Evolutionary conservation across 805 yeast species (phyloP).

Genomic region (Sugiyamaella smithiae): DNA sequence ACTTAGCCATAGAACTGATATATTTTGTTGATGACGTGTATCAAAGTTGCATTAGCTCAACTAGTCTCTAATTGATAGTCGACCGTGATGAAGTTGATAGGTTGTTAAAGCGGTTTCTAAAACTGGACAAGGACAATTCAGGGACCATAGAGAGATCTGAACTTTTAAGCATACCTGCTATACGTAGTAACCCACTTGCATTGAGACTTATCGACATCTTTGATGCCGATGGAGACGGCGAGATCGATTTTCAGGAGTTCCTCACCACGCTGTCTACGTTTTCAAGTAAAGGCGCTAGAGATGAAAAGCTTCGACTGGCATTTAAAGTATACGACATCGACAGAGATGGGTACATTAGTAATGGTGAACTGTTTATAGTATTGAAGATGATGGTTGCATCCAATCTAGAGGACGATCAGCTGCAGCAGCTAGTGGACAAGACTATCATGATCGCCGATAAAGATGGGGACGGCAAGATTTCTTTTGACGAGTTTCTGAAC

Average conservation of each 20-base stretch:
- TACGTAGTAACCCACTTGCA: slow-evolving; percentile 86
- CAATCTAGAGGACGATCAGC: slow-evolving; percentile 77
- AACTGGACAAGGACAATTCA: slow-evolving; percentile 85
- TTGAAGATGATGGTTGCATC: slow-evolving; percentile 96
- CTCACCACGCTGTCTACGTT: slow-evolving; percentile 83
- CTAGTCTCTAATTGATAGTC: no score
- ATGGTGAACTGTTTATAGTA: slow-evolving; percentile 90
- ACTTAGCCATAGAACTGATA: no score
- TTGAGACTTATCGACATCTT: slow-evolving; percentile 87
- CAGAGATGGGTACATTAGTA: slow-evolving; percentile 89
- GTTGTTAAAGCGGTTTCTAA: slow-evolving; percentile 88
- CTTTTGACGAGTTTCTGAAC: slow-evolving; percentile 80
- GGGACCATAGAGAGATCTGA: slow-evolving; percentile 91
- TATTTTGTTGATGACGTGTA: no score
- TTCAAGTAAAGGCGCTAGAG: slow-evolving; percentile 74
- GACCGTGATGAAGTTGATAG: slow-evolving; percentile 90
- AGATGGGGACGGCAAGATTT: slow-evolving; percentile 83
- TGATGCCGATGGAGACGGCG: slow-evolving; percentile 90
- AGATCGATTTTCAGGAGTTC: slow-evolving; percentile 93
- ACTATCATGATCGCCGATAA: slow-evolving; percentile 89
- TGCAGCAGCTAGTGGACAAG: slow-evolving; percentile 96
- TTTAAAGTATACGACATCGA: slow-evolving; percentile 95
- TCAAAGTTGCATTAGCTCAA: no score
- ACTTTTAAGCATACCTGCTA: slow-evolving; percentile 89
- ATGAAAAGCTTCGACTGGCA: slow-evolving; percentile 83